These are phyloP conservation scores for Pulchroboletus neoregius DNA, from an alignment of 1,284 basidiomycete species.

Conservation along the genomic window DNA sequence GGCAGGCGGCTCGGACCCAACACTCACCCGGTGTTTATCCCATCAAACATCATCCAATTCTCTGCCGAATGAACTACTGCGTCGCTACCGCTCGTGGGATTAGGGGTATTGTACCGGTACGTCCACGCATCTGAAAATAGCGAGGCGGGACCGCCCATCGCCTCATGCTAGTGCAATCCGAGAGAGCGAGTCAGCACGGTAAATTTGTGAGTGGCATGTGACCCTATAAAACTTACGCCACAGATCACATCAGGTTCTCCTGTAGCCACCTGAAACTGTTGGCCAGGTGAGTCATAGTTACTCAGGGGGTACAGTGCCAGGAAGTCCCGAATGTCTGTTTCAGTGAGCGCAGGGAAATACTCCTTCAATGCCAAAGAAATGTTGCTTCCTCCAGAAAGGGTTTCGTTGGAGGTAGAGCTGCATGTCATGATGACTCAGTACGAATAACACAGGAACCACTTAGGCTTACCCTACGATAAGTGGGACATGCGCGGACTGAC, in stretches of 20 bases:
- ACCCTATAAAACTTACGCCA: conserved; percentile 5
- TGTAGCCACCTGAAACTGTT: conserved; percentile 8
- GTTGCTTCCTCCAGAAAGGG: conserved; percentile 34
- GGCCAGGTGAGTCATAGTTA: conserved; percentile 18
- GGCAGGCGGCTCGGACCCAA: not conserved
- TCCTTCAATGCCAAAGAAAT: conserved; percentile 3
- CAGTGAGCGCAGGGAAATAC: conserved; percentile 6
- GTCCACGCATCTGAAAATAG: conserved; percentile 12
- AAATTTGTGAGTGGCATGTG: not conserved
- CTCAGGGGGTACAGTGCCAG: conserved; percentile 9
- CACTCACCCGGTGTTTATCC: conserved; percentile 14
- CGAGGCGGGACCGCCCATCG: conserved; percentile 1
- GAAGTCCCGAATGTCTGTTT: conserved; percentile 11
- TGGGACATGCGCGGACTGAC: conserved; percentile 47
- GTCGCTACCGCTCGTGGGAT: conserved; percentile 11
- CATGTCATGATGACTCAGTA: conserved; percentile 6
- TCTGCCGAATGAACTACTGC: conserved; percentile 4
- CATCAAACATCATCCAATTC: conserved; percentile 17
- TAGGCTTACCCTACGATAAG: conserved; percentile 52
- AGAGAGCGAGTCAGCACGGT: conserved; percentile 6
- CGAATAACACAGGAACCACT: not conserved
- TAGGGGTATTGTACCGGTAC: conserved; percentile 13
- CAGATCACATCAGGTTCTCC: conserved; percentile 12
- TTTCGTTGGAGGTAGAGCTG: conserved; percentile 56
- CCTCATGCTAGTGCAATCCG: conserved; percentile 1